Evolutionary conservation across 352 stramenopile genomes (phyloP).

Genomic region (Phytopythium kandeliae): DNA sequence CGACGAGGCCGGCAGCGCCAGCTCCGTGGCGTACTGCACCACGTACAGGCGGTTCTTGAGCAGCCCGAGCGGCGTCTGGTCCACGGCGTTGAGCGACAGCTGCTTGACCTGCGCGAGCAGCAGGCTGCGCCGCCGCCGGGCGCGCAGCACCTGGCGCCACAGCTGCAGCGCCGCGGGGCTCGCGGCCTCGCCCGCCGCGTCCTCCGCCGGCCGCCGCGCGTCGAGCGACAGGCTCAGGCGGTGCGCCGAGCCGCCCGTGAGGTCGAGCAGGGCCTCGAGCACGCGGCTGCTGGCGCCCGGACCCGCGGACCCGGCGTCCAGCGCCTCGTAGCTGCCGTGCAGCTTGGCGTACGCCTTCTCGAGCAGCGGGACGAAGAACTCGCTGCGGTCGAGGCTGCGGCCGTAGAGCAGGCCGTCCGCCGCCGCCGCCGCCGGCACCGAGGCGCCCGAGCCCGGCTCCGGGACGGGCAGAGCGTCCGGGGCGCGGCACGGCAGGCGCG

Average conservation of each 20-base stretch:
- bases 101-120: slow-evolving; percentile 65
- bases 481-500: slow-evolving; percentile 76
- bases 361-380: slow-evolving; percentile 83
- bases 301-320: slow-evolving; percentile 36
- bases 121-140: slow-evolving; percentile 51
- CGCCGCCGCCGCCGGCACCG: too few species aligned
- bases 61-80: slow-evolving; percentile 53
- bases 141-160: slow-evolving; percentile 68
- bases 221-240: slow-evolving; percentile 67
- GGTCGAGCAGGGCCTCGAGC: slow-evolving; percentile 84
- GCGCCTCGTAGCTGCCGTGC: slow-evolving; percentile 63
- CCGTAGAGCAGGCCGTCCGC: slow-evolving; percentile 71
- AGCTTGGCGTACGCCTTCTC: slow-evolving; percentile 91
- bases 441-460: too few species aligned
- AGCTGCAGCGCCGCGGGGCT: slow-evolving; percentile 18
- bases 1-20: slow-evolving; percentile 25
- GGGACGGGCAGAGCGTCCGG: too few species aligned
- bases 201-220: slow-evolving; percentile 2
- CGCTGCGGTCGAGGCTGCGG: slow-evolving; percentile 65
- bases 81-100: slow-evolving; percentile 56
- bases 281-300: slow-evolving; percentile 50
- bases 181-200: slow-evolving; percentile 1
- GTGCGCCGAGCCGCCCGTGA: slow-evolving; percentile 79
- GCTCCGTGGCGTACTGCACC: slow-evolving; percentile 62
- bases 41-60: slow-evolving; percentile 78